A percentile compares a stretch with the other conserved stretches of the same genome.
These are phyloP conservation scores for Vachellia collinsii DNA, from an alignment of 306 rosid species.

Conservation along the genomic window DNA sequence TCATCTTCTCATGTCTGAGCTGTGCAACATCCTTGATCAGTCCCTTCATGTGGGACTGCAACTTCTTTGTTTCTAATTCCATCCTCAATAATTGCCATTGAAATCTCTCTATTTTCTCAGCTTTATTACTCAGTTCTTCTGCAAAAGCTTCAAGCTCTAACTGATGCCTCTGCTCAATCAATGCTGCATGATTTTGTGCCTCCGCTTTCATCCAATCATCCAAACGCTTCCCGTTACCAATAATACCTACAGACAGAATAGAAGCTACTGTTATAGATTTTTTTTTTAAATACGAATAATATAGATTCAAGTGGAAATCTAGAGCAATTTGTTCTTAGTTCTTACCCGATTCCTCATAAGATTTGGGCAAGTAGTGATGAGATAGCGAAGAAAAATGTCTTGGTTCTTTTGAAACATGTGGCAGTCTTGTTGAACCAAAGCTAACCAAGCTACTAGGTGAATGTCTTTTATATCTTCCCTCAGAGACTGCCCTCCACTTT, in stretches of 20 bases:
- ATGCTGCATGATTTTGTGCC: not conserved
- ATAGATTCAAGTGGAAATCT: not conserved
- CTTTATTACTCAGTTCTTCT: not conserved
- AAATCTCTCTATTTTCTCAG: slow-evolving; percentile 51
- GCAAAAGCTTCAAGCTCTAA: slow-evolving; percentile 82
- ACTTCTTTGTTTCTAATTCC: slow-evolving; percentile 77
- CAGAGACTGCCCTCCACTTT: slow-evolving; percentile 80
- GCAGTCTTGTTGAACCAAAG: slow-evolving; percentile 58
- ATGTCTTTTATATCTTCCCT: slow-evolving; percentile 72
- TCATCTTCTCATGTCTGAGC: slow-evolving; percentile 3
- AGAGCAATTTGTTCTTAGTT: slow-evolving; percentile 21
- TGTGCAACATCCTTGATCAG: not conserved
- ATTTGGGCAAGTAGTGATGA: slow-evolving; percentile 51
- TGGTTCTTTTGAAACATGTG: slow-evolving; percentile 51
- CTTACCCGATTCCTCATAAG: slow-evolving; percentile 65
- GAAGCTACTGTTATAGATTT: not conserved
- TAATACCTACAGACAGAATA: slow-evolving; percentile 46
- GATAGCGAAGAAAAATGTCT: slow-evolving; percentile 46
- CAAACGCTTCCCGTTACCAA: slow-evolving; percentile 66
- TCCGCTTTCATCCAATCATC: slow-evolving; percentile 32
- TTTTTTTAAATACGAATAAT: not conserved
- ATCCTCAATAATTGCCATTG: slow-evolving; percentile 72
- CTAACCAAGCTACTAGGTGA: slow-evolving; percentile 71
- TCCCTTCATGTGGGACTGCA: slow-evolving; percentile 68
- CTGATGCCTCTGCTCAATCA: slow-evolving; percentile 1